Conservation (phyloP, 176 grass and related monocot genomes). For the Zizania latifolia region DNA sequence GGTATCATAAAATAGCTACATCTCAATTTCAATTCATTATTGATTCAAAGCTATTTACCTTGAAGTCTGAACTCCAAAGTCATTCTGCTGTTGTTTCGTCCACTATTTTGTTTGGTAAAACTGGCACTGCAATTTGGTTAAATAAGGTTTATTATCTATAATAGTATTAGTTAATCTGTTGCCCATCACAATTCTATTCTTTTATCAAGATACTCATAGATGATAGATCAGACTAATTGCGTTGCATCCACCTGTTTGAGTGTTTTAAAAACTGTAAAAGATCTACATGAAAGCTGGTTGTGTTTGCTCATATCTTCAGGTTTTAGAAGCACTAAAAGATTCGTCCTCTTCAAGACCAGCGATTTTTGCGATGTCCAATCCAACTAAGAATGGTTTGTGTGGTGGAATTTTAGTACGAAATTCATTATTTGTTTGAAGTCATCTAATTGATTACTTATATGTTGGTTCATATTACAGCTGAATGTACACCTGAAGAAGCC, state of each 20-base stretch:
- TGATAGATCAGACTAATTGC: background rate
- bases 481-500: slow-evolving; percentile 91
- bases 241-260: background rate
- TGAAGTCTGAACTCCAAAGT: background rate
- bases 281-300: slow-evolving; percentile 3
- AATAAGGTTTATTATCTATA: slow-evolving; percentile 14
- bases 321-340: slow-evolving; percentile 87
- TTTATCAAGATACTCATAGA: background rate
- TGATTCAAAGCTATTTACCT: background rate
- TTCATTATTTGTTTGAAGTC: slow-evolving; percentile 1
- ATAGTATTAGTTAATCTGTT: too few species aligned
- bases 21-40: background rate
- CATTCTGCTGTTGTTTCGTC: background rate
- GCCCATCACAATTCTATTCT: slow-evolving; percentile 22
- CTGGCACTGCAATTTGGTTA: background rate
- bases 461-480: slow-evolving; percentile 49
- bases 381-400: slow-evolving; percentile 83
- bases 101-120: background rate
- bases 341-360: slow-evolving; percentile 82
- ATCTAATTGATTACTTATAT: slow-evolving; percentile 21
- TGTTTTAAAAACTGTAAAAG: background rate
- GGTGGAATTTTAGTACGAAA: slow-evolving; percentile 27
- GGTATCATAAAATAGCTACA: slow-evolving; percentile 9
- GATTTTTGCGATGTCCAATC: slow-evolving; percentile 98
- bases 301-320: slow-evolving; percentile 40